phyloP scores from a whole-genome alignment of 1,284 basidiomycete genomes.

The Ceratobasidium papillatum region DNA sequence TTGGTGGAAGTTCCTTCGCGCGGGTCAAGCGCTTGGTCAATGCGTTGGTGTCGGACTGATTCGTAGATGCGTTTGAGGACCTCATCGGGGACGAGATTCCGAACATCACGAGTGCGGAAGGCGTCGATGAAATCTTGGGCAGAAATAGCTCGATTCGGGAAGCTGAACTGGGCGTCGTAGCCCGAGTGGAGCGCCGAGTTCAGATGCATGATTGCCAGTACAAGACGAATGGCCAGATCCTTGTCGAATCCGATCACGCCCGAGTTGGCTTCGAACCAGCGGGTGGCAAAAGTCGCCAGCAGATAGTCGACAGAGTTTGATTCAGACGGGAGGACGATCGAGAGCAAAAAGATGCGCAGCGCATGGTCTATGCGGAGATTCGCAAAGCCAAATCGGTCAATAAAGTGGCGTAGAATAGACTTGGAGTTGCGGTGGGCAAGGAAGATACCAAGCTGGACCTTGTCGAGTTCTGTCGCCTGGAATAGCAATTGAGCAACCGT shows the following conservation, averaged over 20 bases:
- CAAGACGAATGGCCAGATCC: slow-evolving; percentile 78
- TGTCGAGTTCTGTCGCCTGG: slow-evolving; percentile 85
- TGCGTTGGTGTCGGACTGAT: slow-evolving; percentile 73
- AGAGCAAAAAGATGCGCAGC: slow-evolving; percentile 85
- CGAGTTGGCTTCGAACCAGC: slow-evolving; percentile 92
- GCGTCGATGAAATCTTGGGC: slow-evolving; percentile 79
- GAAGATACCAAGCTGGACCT: slow-evolving; percentile 83
- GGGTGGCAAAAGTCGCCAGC: slow-evolving; percentile 75
- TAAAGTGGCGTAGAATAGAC: slow-evolving; percentile 79
- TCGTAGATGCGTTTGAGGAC: slow-evolving; percentile 78
- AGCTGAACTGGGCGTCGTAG: slow-evolving; percentile 64
- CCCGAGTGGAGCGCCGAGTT: slow-evolving; percentile 75
- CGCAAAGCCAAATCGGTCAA: slow-evolving; percentile 86
- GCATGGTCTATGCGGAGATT: slow-evolving; percentile 89
- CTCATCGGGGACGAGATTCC: slow-evolving; percentile 74
- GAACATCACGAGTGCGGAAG: slow-evolving; percentile 77
- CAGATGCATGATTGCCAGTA: slow-evolving; percentile 85
- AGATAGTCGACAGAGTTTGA: slow-evolving; percentile 71
- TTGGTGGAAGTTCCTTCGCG: slow-evolving; percentile 52
- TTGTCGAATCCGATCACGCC: slow-evolving; percentile 78
- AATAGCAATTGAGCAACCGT: slow-evolving; percentile 85
- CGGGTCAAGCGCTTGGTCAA: slow-evolving; percentile 74
- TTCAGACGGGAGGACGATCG: slow-evolving; percentile 74
- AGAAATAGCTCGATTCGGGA: slow-evolving; percentile 70
- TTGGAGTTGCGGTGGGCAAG: slow-evolving; percentile 77